A percentile compares a stretch with the other conserved stretches of the same genome.
These are phyloP conservation scores for Neopestalotiopsis sp. DNA, from an alignment of 2,329 filamentous ascomycete species.

Conservation along the genomic window DNA sequence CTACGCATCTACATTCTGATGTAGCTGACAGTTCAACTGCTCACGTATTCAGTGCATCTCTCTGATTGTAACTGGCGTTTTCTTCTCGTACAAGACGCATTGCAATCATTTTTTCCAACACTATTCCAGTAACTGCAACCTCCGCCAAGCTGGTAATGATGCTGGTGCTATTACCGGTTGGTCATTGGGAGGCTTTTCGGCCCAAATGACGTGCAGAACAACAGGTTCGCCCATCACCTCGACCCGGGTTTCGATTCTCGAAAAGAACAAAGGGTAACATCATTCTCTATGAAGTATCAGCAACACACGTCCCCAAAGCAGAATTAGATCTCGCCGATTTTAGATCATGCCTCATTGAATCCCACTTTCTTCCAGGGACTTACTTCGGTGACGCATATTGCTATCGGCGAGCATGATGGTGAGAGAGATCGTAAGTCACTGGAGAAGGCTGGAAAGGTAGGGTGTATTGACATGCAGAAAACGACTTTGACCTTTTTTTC, in stretches of 20 bases:
- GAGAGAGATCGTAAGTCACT: too few relatives aligned
- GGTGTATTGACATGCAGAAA: too few relatives aligned
- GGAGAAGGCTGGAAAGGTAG: too few relatives aligned
- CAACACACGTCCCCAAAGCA: neutral
- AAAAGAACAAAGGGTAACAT: neutral
- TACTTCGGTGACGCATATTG: too few relatives aligned
- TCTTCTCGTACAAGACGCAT: neutral
- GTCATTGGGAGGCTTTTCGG: neutral
- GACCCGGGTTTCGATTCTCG: neutral
- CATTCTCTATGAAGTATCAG: neutral
- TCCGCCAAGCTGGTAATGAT: neutral
- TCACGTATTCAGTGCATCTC: neutral
- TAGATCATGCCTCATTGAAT: too few relatives aligned
- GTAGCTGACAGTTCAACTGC: neutral
- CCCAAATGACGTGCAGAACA: neutral
- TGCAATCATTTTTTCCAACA: neutral
- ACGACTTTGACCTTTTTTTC: too few relatives aligned
- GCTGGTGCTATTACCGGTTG: neutral
- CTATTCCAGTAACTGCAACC: neutral
- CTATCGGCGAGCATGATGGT: too few relatives aligned
- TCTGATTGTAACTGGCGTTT: neutral
- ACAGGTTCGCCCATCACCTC: neutral
- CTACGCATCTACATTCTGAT: neutral
- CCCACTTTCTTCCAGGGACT: too few relatives aligned
- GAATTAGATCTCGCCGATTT: neutral